Percentiles rank a stretch among this genome's conserved stretches.
These are phyloP conservation scores for Zalerion maritima DNA, from an alignment of 495 filamentous ascomycete species.

Conservation along the genomic window DNA sequence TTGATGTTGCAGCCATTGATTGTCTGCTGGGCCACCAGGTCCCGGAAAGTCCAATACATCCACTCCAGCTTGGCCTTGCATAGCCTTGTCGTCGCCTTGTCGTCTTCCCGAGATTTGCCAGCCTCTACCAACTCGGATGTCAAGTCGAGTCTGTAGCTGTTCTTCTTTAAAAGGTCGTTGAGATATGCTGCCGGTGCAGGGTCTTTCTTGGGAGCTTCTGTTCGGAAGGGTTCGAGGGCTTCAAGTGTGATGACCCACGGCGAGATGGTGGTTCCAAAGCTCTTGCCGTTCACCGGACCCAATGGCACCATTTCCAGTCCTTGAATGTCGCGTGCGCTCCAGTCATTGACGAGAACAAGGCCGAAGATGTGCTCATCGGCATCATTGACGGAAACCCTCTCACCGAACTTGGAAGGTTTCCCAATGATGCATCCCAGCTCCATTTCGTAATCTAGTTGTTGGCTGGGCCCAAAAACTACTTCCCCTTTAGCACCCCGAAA, in stretches of 20 bases:
- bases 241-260: slow-evolving; percentile 60
- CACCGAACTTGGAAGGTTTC: slow-evolving; percentile 42
- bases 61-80: slow-evolving; percentile 25
- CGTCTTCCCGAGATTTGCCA: not conserved
- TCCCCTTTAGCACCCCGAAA: slow-evolving; percentile 23
- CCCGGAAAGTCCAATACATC: slow-evolving; percentile 47
- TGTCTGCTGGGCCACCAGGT: slow-evolving; percentile 62
- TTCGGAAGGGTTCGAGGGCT: slow-evolving; percentile 41
- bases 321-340: slow-evolving; percentile 56
- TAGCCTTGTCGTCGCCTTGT: slow-evolving; percentile 1
- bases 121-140: slow-evolving; percentile 41
- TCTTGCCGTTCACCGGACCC: slow-evolving; percentile 61
- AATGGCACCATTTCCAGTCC: slow-evolving; percentile 55
- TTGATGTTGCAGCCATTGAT: slow-evolving; percentile 55
- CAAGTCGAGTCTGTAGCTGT: slow-evolving; percentile 42
- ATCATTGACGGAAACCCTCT: slow-evolving; percentile 35
- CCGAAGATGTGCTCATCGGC: slow-evolving; percentile 59
- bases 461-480: slow-evolving; percentile 40
- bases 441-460: slow-evolving; percentile 55
- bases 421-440: slow-evolving; percentile 34
- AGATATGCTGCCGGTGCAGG: slow-evolving; percentile 2
- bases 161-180: slow-evolving; percentile 5
- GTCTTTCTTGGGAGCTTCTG: slow-evolving; percentile 1
- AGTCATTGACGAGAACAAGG: slow-evolving; percentile 64
- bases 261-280: slow-evolving; percentile 58